These are phyloP conservation scores for Fusarium sp. DNA, from an alignment of 2,329 filamentous ascomycete species.

Conservation along the genomic window DNA sequence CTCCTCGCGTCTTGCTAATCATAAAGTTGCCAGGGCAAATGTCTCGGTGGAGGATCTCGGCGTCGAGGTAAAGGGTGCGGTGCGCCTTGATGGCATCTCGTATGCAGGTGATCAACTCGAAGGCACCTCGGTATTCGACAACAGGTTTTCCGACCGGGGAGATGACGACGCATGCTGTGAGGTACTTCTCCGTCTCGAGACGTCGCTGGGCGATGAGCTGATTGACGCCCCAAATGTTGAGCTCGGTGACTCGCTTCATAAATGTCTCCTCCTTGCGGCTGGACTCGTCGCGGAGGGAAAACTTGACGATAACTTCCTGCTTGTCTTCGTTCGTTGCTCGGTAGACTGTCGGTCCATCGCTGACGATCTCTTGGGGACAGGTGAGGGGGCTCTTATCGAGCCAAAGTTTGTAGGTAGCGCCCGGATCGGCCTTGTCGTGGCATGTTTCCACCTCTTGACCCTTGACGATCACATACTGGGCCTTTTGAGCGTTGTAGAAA, in stretches of 20 bases:
- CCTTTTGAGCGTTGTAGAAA: not conserved
- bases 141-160: conserved; percentile 30
- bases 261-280: conserved; percentile 27
- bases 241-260: conserved; percentile 23
- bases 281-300: conserved; percentile 17
- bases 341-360: conserved; percentile 35
- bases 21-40: conserved; percentile 56
- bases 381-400: conserved; percentile 19
- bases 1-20: conserved; percentile 37
- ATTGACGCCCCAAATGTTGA: conserved; percentile 28
- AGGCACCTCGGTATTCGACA: conserved; percentile 41
- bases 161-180: conserved; percentile 15
- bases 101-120: conserved; percentile 51
- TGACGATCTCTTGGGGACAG: conserved; percentile 27
- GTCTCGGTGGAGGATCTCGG: conserved; percentile 52
- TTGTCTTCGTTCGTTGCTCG: not conserved
- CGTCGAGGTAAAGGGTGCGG: conserved; percentile 48
- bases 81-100: conserved; percentile 54
- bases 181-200: not conserved
- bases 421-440: not conserved
- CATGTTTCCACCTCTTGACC: not conserved
- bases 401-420: conserved; percentile 3
- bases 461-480: not conserved
- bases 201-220: conserved; percentile 23
- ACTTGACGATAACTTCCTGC: conserved; percentile 31